Base-by-base conservation (phyloP, 768 basidiomycete genomes). In the Mycena capillaripes region DNA sequence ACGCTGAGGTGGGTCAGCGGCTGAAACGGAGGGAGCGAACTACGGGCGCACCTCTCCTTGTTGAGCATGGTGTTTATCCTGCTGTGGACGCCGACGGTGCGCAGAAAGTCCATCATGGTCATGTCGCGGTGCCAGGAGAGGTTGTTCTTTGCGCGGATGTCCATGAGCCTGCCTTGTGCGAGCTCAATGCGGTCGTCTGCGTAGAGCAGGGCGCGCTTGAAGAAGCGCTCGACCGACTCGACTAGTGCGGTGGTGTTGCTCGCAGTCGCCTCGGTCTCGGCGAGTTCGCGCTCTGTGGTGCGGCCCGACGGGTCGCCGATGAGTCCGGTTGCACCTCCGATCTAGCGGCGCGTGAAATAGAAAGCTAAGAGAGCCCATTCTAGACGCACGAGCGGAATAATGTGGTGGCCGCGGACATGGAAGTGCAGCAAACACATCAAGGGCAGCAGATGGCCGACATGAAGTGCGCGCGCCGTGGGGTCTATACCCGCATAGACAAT, bases 221-320 rank as follows among this genome's bases (percentile, higher is more conserved):
- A 96, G 83, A 99, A 97, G 1, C 72, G 83, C n/a, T 89, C 82
- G 40, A 98, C 86, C 62, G 91, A 91, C 12, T 81, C 78, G 0
- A 89, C 88, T 65, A 99, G 89, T 21, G 85, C 84, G 16, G 76
- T 66, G 50, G 93, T 91, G 76, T 99, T 98, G 61, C 83, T 73
- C 44, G 89, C 85, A 4, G 97, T 89, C 60, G 89, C 86, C 12
- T 87, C 81, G 16, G 82, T 80, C 40, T 91, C 86, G 6, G 96
- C 89, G 4, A 90, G 86, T 64, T 91, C 88, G 25, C 98, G 91
- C 81, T 98, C 97, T 0, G 90, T 90, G 6, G 88, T 87, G 40
- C 97, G 89, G 2, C 98, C 97, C 5, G 97, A 97, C 10, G 98
- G 98, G 79, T 99, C 98, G 8, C 98, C 98, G 53, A 99, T 92